Evolutionary conservation across 495 filamentous ascomycete genomes (phyloP).

Genomic region (Pseudomonodictys pantanalensis): DNA sequence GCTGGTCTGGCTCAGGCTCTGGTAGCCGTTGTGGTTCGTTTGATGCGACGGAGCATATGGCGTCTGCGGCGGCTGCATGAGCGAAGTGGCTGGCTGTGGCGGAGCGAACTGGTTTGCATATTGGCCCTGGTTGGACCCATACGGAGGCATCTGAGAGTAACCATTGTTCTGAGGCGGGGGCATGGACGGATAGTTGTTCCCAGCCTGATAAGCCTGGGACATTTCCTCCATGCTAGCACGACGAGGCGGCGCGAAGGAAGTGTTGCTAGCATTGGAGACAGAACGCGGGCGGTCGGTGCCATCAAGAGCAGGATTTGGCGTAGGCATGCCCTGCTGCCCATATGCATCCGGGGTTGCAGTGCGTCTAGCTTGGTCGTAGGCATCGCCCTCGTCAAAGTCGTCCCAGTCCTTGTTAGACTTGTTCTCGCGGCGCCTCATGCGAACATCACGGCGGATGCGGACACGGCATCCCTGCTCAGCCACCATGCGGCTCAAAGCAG

Average conservation of each 20-base stretch:
- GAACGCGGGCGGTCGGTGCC: conserved; percentile 62
- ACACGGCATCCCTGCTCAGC: conserved; percentile 98
- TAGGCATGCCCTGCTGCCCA: conserved; percentile 50
- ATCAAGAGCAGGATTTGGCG: conserved; percentile 40
- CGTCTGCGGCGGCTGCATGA: conserved; percentile 41
- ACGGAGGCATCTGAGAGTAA: conserved; percentile 39
- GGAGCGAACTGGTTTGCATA: conserved; percentile 36
- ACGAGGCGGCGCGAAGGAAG: conserved; percentile 42
- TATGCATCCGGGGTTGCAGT: conserved; percentile 62
- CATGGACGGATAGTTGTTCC: conserved; percentile 38
- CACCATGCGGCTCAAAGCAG: conserved; percentile 79
- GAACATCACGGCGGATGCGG: conserved; percentile 91
- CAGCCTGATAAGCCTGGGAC: conserved; percentile 37
- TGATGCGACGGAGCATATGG: conserved; percentile 33
- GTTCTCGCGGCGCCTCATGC: conserved; percentile 86
- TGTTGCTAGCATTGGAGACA: conserved; percentile 64
- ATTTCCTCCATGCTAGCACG: conserved; percentile 47
- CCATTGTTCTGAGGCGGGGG: conserved; percentile 37
- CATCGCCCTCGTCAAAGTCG: conserved; percentile 63
- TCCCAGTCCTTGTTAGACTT: conserved; percentile 57
- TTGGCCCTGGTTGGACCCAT: conserved; percentile 33
- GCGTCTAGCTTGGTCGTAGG: conserved; percentile 52
- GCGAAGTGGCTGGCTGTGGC: conserved; percentile 25
- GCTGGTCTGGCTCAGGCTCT: conserved; percentile 27
- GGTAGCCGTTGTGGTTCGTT: conserved; percentile 25